Conservation (phyloP, 1,284 basidiomycete species). For the Marasmius sp. region DNA sequence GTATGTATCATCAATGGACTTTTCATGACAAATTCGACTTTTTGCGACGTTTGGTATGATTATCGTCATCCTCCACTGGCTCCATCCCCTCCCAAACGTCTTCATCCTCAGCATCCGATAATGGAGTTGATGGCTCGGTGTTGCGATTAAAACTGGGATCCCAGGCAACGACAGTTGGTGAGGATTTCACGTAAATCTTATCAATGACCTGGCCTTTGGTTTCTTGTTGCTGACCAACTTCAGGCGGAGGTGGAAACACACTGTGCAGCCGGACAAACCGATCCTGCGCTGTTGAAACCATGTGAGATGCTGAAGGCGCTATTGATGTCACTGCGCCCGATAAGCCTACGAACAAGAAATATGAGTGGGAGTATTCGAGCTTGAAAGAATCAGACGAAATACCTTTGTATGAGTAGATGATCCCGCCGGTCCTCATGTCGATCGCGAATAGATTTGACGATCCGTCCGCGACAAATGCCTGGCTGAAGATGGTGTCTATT, state of each 20-base stretch:
- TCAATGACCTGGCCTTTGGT: constrained; percentile 67
- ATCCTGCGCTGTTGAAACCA: constrained; percentile 67
- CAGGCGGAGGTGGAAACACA: constrained; percentile 52
- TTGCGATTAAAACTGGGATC: constrained; percentile 28
- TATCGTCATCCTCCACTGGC: constrained; percentile 31
- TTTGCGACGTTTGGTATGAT: neutral
- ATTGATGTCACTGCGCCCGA: constrained; percentile 69
- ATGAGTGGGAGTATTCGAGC: neutral
- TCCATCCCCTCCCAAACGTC: constrained; percentile 54
- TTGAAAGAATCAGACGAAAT: neutral
- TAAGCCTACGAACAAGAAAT: constrained; percentile 44
- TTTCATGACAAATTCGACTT: neutral
- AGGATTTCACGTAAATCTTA: constrained; percentile 67
- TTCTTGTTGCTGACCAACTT: constrained; percentile 54
- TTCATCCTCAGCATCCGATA: constrained; percentile 34
- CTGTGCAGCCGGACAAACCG: constrained; percentile 76
- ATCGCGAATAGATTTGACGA: constrained; percentile 69
- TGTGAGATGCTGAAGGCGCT: constrained; percentile 47
- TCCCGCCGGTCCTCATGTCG: constrained; percentile 73
- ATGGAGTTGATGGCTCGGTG: constrained; percentile 8
- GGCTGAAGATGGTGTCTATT: constrained; percentile 40
- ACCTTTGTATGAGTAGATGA: constrained; percentile 77
- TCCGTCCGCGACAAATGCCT: constrained; percentile 76
- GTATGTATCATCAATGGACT: neutral
- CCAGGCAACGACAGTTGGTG: constrained; percentile 64